Evolutionary conservation across 106 monocot genomes (phyloP).

Genomic region (Vanilla planifolia): DNA sequence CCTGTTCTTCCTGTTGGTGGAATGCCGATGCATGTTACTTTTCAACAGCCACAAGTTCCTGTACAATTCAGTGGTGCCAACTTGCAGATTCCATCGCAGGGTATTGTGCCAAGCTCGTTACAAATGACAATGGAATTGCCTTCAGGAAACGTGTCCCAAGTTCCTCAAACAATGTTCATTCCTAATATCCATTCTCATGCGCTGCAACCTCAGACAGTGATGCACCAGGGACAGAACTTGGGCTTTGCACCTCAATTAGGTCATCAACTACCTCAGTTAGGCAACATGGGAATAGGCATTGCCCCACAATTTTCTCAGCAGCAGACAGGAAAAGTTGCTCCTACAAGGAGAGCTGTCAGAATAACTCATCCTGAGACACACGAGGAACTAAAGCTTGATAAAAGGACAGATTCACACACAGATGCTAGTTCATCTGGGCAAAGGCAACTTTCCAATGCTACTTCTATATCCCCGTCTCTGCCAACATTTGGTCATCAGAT

Average conservation of each 20-base stretch:
- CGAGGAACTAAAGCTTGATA: slow-evolving; percentile 31
- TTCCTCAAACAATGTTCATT: slow-evolving; percentile 55
- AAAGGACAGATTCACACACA: slow-evolving; percentile 13
- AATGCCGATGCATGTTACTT: slow-evolving; percentile 38
- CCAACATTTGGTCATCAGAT: slow-evolving; percentile 23
- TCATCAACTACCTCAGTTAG: slow-evolving; percentile 55
- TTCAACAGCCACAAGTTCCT: slow-evolving; percentile 48
- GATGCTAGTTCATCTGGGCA: slow-evolving; percentile 8
- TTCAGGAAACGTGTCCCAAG: slow-evolving; percentile 37
- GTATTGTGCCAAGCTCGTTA: slow-evolving; percentile 3
- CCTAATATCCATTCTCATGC: slow-evolving; percentile 56
- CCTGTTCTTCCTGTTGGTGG: slow-evolving; percentile 32
- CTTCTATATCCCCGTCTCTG: slow-evolving; percentile 17
- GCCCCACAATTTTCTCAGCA: slow-evolving; percentile 43
- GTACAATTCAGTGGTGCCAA: slow-evolving; percentile 56
- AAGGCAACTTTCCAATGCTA: slow-evolving; percentile 17
- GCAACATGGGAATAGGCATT: slow-evolving; percentile 31
- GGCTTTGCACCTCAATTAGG: slow-evolving; percentile 47
- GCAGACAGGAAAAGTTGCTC: slow-evolving; percentile 18
- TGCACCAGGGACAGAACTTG: slow-evolving; percentile 66
- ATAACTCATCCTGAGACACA: slow-evolving; percentile 40
- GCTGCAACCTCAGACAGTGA: slow-evolving; percentile 45
- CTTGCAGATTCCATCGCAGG: slow-evolving; percentile 17
- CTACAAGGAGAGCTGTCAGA: slow-evolving; percentile 16
- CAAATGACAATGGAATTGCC: slow-evolving; percentile 56